Base-by-base conservation (phyloP, 169 alveolate genomes). In the Cyclospora cayetanensis region DNA sequence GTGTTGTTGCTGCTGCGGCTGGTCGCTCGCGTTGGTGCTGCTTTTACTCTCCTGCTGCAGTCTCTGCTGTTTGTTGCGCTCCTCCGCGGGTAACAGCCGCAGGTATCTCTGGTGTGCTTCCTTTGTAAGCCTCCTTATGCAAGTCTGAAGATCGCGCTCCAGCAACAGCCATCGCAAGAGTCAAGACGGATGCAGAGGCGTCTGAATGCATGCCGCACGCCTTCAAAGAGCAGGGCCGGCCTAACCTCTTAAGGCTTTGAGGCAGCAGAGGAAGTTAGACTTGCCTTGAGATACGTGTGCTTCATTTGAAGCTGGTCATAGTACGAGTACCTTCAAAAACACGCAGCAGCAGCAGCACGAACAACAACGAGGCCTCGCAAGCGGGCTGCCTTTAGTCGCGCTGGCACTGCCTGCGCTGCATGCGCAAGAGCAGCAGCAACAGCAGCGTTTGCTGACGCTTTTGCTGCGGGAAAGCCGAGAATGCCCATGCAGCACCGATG, bases 141-240 rank as follows among this genome's bases (percentile, higher is more conserved):
- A 25, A 11, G 7, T 11, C 27, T 15, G 80, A 37, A 68, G 80
- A 9, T 11, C 9, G 60, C 9, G 9, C 60, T 18, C 25, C 50
- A 68, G 80, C 80, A 68, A 31, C 80, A 31, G 80, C 80, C 11
- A 43, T 43, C n/a, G 80, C 80, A 68, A 22, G 37, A 68, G 80
- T 27, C 12, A 27, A 37, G 41, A 22, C 43, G 31, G 80, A 37
- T 27, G 80, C 80, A 68, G 80, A 4, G n/a, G 18, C 60, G 18
- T 9, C 60, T 12, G 18, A 50, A 18, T 18, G n/a, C n/a, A n/a
- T n/a, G n/a, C n/a, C n/a, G n/a, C n/a, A 18, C 9, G 60, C n/a
- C 9, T 12, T 9, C 60, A 50, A 18, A 50, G 7, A 46, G 15
- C 22, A 9, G 55, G 7, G 7, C 55, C 55, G 55, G 55, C 55